A percentile compares a stretch with the other conserved stretches of the same genome.
Conservation (phyloP, 202 grass and related monocot species). For the Dendrocalamus latiflorus region DNA sequence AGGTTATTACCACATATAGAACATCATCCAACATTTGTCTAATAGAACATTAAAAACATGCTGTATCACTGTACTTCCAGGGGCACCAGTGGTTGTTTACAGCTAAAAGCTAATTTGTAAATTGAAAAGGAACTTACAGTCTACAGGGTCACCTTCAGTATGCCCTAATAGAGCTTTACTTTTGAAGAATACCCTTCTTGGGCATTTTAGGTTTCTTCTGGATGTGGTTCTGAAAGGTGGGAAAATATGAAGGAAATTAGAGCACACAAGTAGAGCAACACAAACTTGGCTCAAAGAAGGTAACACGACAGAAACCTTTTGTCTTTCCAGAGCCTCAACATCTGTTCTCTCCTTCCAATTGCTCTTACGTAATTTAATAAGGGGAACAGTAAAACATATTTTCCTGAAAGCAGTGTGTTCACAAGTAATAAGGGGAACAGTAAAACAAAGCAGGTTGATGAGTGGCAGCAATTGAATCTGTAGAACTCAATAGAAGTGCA, state of each 20-base stretch:
- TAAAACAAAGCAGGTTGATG: conserved; percentile 12
- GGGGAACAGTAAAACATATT: conserved; percentile 94
- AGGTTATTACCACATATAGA: neutral
- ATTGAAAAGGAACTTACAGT: conserved; percentile 29
- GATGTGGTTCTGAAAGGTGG: conserved; percentile 62
- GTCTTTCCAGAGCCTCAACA: conserved; percentile 76
- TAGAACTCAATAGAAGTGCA: neutral
- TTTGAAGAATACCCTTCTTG: conserved; percentile 90
- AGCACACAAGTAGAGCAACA: neutral
- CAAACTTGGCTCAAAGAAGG: neutral
- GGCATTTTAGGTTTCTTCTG: conserved; percentile 89
- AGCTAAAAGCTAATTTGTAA: neutral
- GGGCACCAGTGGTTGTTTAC: neutral
- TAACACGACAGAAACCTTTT: conserved; percentile 59
- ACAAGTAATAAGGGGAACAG: conserved; percentile 3
- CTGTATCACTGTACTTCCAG: neutral
- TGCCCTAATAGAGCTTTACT: conserved; percentile 36
- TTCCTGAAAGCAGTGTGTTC: conserved; percentile 49
- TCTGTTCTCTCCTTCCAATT: conserved; percentile 98
- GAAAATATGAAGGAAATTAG: conserved; percentile 11
- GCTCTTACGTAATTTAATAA: conserved; percentile 97
- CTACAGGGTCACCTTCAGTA: neutral
- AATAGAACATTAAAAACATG: neutral
- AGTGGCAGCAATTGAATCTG: conserved; percentile 5
- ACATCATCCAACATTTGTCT: neutral